phyloP scores from a whole-genome alignment of 2,329 filamentous ascomycete species.

The Talaromyces sp. region DNA sequence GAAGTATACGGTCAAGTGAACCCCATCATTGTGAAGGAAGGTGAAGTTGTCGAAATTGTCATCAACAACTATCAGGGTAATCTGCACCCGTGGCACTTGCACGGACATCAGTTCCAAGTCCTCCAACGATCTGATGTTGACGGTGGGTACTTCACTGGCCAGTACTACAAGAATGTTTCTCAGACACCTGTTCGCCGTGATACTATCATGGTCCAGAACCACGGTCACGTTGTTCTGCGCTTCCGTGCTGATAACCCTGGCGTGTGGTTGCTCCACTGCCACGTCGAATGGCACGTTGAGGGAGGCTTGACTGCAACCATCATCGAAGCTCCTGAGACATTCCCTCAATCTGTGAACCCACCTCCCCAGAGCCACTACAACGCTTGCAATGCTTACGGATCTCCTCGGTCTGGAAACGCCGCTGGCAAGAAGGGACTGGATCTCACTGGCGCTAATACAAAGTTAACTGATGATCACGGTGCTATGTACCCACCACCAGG shows the following conservation, averaged over 20 bases:
- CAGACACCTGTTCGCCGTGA: conserved; percentile 34
- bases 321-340: conserved; percentile 36
- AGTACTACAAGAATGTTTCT: conserved; percentile 26
- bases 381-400: conserved; percentile 26
- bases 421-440: conserved; percentile 25
- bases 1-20: conserved; percentile 70
- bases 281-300: conserved; percentile 41
- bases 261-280: conserved; percentile 42
- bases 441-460: conserved; percentile 16
- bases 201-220: conserved; percentile 37
- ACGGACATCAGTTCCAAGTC: conserved; percentile 57
- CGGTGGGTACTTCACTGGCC: conserved; percentile 31
- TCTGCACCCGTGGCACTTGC: conserved; percentile 54
- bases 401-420: conserved; percentile 25
- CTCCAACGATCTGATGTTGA: conserved; percentile 33
- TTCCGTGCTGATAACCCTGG: conserved; percentile 41
- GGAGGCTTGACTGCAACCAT: conserved; percentile 35
- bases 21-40: conserved; percentile 67
- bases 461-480: conserved; percentile 14
- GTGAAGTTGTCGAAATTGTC: conserved; percentile 47
- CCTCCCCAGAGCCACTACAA: conserved; percentile 26
- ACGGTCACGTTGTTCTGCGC: conserved; percentile 36
- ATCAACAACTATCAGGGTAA: conserved; percentile 40
- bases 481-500: conserved; percentile 19
- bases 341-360: conserved; percentile 15